Evolutionary conservation across 2,329 filamentous ascomycete genomes (phyloP), one percentile per base, ranked within the genome.

Genomic region (Ophiosphaerella herpotricha): DNA sequence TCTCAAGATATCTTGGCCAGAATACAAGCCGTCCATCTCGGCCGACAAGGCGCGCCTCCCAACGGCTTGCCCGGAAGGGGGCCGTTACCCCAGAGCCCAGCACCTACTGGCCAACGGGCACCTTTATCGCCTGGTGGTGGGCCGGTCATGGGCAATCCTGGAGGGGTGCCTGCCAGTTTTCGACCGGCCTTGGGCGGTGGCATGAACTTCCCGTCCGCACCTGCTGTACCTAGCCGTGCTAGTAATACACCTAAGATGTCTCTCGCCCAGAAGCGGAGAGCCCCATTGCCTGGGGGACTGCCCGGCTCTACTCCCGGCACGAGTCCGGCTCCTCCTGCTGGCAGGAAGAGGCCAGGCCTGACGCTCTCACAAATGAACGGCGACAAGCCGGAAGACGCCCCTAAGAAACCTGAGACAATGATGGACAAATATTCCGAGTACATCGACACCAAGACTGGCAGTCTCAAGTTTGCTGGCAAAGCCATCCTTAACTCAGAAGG

Each of bases 381-480:
- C 21, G 70, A 70, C 23, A 54, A 56, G 14, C 35, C 52, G 7
- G 51, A 59, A 23, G 50, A 60, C 9, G 54, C 55, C 16, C 65
- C 70, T 21, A 63, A 63, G 50, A 68, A 74, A 60, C 66, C 71
- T 52, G 70, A 69, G 53, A 65, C 70, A 7, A 66, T 81, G 44
- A 82, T 90, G 71, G 85, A 83, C 66, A 87, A 87, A 64, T 90
- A 87, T 63, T 80, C 86, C 29, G 87, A 97, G 57, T 94, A 89
- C 66, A 90, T 99, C 52, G 92, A 99, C 68, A 88, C 91, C 0
- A 90, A 97, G 66, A 90, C 90, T 43, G 94, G 94, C 9, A 95
- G 89, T 62, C 80, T 99, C 55, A 95, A 87, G 7, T 99, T 99
- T 75, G 90, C 91, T 63, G 92, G 91, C 60, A 96, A 96, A 60